Evolutionary conservation across 129 eudicot genomes (phyloP), one percentile per base, ranked within the genome.

Genomic region (Silybum marianum): DNA sequence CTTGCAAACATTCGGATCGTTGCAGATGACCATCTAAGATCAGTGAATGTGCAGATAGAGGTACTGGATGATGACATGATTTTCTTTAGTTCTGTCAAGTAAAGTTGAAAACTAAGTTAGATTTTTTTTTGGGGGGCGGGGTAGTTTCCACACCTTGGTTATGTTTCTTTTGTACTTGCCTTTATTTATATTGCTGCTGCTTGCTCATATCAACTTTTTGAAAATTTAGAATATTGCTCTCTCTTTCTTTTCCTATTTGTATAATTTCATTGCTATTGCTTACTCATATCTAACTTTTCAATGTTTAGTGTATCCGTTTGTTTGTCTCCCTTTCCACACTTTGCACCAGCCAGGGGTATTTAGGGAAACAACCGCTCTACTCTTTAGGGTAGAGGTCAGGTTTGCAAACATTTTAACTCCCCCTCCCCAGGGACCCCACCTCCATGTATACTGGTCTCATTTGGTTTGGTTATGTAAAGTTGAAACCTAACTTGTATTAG

Each of bases 21-120:
- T 25, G 90, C 97, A 24, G 98, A 95, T 84, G 97, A 92, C 54
- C 84, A 92, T 82, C 82, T 95, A 74, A 88, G 91, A 89, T 84
- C 90, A 24, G 98, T 95, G 69, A 92, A 86, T 92, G 98, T 95
- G 80, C 91, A 89, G 77, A 92, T 92, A 84, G 98, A 95, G 98
- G 98, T 95, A 81, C 73, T 51, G 78, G 23, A 78, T 36, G 48
- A 26, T 48, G 54, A 21, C 72, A 23, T 78, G 24, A 13, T 25
- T 54, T 63, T 81, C 14, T 46, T 12, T 32, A 3, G 14, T 75
- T 7, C 6, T 44, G 38, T 66, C 60, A 77, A 9, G 25, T 24
- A 5, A n/a, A 66, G 68, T 71, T 26, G 66, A 80, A 69, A 26
- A 9, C 24, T 78, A 66, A 60, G 72, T 77, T 83, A 40, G 71